Conservation (phyloP, 1,284 basidiomycete genomes). For the Violaceomyces palustris region DNA sequence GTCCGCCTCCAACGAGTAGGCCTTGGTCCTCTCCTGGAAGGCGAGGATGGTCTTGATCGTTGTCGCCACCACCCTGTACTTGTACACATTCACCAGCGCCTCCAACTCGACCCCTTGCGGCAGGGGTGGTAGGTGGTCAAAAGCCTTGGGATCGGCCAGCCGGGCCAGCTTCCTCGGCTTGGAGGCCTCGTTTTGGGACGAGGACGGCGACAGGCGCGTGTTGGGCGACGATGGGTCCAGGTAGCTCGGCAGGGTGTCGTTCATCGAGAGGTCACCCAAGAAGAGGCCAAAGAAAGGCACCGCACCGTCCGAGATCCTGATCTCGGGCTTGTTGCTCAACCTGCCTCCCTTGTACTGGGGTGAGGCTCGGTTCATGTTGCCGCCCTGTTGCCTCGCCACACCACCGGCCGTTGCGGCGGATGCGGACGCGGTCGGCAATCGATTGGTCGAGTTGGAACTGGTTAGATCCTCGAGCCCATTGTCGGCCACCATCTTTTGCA, state of each 20-base stretch:
- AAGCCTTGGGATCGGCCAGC: slow-evolving; percentile 21
- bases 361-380: too few species aligned
- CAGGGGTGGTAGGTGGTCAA: slow-evolving; percentile 27
- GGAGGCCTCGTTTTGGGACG: slow-evolving; percentile 4
- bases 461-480: slow-evolving; percentile 15
- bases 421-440: background rate
- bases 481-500: slow-evolving; percentile 21
- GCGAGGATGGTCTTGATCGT: slow-evolving; percentile 38
- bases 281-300: slow-evolving; percentile 49
- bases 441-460: slow-evolving; percentile 5
- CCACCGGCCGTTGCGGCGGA: background rate
- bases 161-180: slow-evolving; percentile 6
- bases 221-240: slow-evolving; percentile 39
- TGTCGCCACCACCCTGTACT: slow-evolving; percentile 30
- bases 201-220: slow-evolving; percentile 11
- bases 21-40: slow-evolving; percentile 34
- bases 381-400: background rate
- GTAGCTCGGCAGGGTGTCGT: slow-evolving; percentile 38
- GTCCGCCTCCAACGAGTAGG: slow-evolving; percentile 38
- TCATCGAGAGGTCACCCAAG: slow-evolving; percentile 40
- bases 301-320: slow-evolving; percentile 4
- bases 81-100: slow-evolving; percentile 44
- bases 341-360: too few species aligned
- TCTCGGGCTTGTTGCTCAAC: background rate
- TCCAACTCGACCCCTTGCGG: slow-evolving; percentile 21